A percentile compares a stretch with the other conserved stretches of the same genome.
Conservation (phyloP, 1,284 basidiomycete genomes). For the Inonotus obliquus region DNA sequence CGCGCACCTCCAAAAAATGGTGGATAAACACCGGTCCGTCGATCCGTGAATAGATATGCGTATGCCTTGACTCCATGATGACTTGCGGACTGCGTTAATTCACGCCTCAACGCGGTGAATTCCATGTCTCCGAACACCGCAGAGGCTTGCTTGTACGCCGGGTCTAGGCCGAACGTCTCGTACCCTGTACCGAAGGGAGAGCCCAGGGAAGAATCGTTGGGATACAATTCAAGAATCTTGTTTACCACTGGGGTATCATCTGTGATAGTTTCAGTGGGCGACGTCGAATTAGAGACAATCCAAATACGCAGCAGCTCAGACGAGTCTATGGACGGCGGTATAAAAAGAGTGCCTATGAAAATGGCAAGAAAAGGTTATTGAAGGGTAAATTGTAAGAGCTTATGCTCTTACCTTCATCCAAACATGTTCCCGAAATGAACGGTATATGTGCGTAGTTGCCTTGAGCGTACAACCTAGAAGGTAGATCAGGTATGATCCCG, state of each 20-base stretch:
- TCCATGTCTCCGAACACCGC: constrained; percentile 39
- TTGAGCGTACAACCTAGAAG: constrained; percentile 32
- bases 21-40: constrained; percentile 23
- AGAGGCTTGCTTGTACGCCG: constrained; percentile 39
- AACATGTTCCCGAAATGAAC: constrained; percentile 44
- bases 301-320: constrained; percentile 25
- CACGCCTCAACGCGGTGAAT: constrained; percentile 40
- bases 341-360: constrained; percentile 36
- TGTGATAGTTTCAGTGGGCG: constrained; percentile 23
- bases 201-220: constrained; percentile 42
- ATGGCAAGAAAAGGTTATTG: no score
- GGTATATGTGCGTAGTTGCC: constrained; percentile 39
- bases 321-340: constrained; percentile 28
- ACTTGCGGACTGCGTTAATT: constrained; percentile 36
- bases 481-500: constrained; percentile 39
- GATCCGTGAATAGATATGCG: constrained; percentile 46
- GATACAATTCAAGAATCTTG: constrained; percentile 41
- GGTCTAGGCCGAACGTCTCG: constrained; percentile 42
- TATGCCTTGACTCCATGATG: constrained; percentile 38
- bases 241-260: constrained; percentile 27
- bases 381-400: no score
- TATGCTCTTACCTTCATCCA: constrained; percentile 48
- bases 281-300: constrained; percentile 29
- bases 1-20: constrained; percentile 29
- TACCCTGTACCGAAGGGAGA: constrained; percentile 49